phyloP scores from a whole-genome alignment of 768 basidiomycete species.

The Trametes cinnabarina region DNA sequence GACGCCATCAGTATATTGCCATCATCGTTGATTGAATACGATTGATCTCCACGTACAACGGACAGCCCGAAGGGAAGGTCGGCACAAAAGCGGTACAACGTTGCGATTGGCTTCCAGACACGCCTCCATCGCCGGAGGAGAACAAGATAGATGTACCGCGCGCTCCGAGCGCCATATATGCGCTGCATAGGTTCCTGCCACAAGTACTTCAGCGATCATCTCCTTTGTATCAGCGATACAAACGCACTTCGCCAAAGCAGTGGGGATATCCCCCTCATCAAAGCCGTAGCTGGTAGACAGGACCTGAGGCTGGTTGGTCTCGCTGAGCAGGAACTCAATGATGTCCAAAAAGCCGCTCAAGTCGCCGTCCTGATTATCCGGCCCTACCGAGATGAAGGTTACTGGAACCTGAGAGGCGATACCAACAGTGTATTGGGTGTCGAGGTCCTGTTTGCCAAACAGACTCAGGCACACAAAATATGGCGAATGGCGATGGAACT shows the following conservation, averaged over 20 bases:
- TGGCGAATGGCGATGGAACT: not conserved
- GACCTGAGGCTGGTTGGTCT: constrained; percentile 30
- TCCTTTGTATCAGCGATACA: not conserved
- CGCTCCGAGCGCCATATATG: constrained; percentile 36
- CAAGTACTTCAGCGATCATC: not conserved
- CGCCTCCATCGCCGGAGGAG: constrained; percentile 39
- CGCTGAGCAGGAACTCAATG: constrained; percentile 25
- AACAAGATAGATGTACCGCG: constrained; percentile 38
- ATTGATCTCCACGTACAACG: constrained; percentile 27
- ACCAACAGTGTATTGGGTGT: constrained; percentile 39
- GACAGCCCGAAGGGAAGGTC: constrained; percentile 37
- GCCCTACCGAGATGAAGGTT: constrained; percentile 34
- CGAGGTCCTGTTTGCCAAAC: constrained; percentile 29
- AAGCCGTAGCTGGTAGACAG: constrained; percentile 35
- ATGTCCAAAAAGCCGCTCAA: constrained; percentile 34
- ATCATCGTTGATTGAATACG: not conserved
- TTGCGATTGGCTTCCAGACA: constrained; percentile 29
- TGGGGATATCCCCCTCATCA: constrained; percentile 28
- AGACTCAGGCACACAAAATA: not conserved
- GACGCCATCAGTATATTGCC: not conserved
- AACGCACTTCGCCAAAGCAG: constrained; percentile 23
- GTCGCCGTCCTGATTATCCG: constrained; percentile 26
- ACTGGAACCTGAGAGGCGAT: constrained; percentile 32
- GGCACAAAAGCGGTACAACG: constrained; percentile 33
- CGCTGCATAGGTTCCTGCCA: constrained; percentile 34